These are phyloP conservation scores for Cucumis hystrix DNA, from an alignment of 306 rosid species.

Conservation along the genomic window DNA sequence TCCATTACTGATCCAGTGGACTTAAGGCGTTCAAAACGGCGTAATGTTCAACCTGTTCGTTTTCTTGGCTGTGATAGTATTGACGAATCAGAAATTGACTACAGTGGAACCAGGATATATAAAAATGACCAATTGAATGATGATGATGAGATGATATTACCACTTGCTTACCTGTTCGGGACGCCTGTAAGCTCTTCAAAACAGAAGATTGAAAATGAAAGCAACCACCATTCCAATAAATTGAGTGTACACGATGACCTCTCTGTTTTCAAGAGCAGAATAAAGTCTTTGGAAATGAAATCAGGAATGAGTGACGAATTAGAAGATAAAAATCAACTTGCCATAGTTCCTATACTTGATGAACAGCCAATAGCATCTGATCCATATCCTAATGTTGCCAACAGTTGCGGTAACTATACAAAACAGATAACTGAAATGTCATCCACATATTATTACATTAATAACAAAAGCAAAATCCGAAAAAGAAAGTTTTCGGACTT, in stretches of 20 bases:
- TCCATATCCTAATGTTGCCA: conserved; percentile 3
- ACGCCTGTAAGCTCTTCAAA: conserved; percentile 8
- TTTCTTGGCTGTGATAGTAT: conserved; percentile 48
- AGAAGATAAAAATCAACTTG: conserved; percentile 26
- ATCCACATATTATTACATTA: conserved; percentile 16
- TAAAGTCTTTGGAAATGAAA: conserved; percentile 15
- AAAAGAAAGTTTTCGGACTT: conserved; percentile 20
- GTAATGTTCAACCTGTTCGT: conserved; percentile 73
- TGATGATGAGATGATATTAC: conserved; percentile 52
- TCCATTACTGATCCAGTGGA: conserved; percentile 24
- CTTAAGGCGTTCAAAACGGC: conserved; percentile 80
- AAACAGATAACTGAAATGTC: conserved; percentile 20
- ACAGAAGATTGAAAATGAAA: conserved; percentile 3
- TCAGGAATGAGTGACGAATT: conserved; percentile 11
- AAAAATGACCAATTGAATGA: conserved; percentile 29
- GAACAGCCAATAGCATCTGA: conserved; percentile 22
- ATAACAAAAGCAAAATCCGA: conserved; percentile 20
- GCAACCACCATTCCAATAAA: conserved; percentile 9
- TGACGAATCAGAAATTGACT: conserved; percentile 46
- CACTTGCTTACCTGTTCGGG: conserved; percentile 38
- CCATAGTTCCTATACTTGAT: conserved; percentile 36
- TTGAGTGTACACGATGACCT: conserved; percentile 8
- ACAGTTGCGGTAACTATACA: conserved; percentile 15
- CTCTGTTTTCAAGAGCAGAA: conserved; percentile 14
- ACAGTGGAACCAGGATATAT: conserved; percentile 36